Conservation (phyloP, 345 rosid species). For the Xanthoceras sorbifolium region DNA sequence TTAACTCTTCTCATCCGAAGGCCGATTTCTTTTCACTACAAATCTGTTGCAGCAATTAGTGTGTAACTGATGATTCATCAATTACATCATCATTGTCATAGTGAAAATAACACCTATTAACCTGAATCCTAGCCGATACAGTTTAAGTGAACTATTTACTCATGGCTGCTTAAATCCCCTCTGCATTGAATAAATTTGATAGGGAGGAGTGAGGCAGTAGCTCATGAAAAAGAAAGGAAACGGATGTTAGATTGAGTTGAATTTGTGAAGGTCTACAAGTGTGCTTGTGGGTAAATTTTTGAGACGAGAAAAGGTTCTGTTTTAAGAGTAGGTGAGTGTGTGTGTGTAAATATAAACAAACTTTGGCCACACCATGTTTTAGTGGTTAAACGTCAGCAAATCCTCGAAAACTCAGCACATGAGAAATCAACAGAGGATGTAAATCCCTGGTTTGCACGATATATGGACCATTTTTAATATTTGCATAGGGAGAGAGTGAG, state of each 20-base stretch:
- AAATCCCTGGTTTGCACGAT: too few relatives aligned
- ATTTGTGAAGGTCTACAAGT: not conserved
- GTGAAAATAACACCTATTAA: slow-evolving; percentile 58
- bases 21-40: slow-evolving; percentile 43
- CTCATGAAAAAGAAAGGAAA: slow-evolving; percentile 45
- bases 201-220: slow-evolving; percentile 46
- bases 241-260: slow-evolving; percentile 33
- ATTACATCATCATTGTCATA: slow-evolving; percentile 44
- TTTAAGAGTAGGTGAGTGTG: too few relatives aligned
- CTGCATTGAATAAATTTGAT: slow-evolving; percentile 70
- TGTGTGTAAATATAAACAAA: too few relatives aligned
- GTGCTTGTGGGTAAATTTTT: too few relatives aligned
- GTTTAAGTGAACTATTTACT: slow-evolving; percentile 49
- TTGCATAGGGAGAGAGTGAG: too few relatives aligned
- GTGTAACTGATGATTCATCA: slow-evolving; percentile 19
- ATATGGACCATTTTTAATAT: too few relatives aligned
- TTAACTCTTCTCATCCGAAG: slow-evolving; percentile 34
- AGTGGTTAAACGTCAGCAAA: too few relatives aligned
- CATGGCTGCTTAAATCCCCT: slow-evolving; percentile 43
- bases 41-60: slow-evolving; percentile 42
- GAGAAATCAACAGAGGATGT: too few relatives aligned
- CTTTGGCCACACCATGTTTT: too few relatives aligned
- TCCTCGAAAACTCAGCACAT: too few relatives aligned
- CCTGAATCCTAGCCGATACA: slow-evolving; percentile 60
- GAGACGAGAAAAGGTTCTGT: too few relatives aligned